Percentiles rank a stretch among this genome's conserved stretches.
Evolutionary conservation across 2,329 filamentous ascomycete genomes (phyloP).

Genomic region (Fusarium agapanthi): DNA sequence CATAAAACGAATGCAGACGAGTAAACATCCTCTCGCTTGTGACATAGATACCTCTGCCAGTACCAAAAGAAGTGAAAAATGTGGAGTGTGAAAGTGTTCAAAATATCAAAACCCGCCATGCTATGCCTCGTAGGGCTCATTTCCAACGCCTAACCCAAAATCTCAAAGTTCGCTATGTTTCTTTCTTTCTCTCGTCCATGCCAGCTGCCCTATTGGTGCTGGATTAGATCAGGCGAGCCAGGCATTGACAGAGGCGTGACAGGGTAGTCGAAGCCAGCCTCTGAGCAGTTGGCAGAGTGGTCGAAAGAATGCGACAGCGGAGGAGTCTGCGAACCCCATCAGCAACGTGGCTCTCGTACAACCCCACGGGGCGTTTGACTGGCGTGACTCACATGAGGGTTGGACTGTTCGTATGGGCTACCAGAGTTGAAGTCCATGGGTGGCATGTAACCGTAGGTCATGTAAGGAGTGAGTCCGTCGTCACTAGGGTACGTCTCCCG

Average conservation of each 20-base stretch:
- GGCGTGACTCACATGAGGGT: slow-evolving; percentile 76
- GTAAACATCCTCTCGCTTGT: slow-evolving; percentile 11
- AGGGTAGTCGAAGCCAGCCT: slow-evolving; percentile 71
- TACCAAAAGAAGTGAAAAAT: slow-evolving; percentile 28
- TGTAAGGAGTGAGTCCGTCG: slow-evolving; percentile 69
- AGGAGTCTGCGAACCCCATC: slow-evolving; percentile 72
- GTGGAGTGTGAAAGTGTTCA: slow-evolving; percentile 32
- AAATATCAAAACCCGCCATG: slow-evolving; percentile 41
- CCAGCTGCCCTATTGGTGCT: slow-evolving; percentile 27
- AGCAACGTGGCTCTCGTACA: slow-evolving; percentile 57
- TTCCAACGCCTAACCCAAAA: slow-evolving; percentile 36
- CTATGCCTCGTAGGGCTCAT: slow-evolving; percentile 30
- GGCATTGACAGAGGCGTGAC: slow-evolving; percentile 79
- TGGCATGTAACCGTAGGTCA: slow-evolving; percentile 72
- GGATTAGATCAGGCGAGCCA: slow-evolving; percentile 66
- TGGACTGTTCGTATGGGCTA: slow-evolving; percentile 72
- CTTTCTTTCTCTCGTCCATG: background rate
- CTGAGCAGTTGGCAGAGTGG: slow-evolving; percentile 70
- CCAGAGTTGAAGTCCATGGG: slow-evolving; percentile 69
- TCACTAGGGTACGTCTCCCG: slow-evolving; percentile 68
- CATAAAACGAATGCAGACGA: slow-evolving; percentile 32
- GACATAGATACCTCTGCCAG: slow-evolving; percentile 16
- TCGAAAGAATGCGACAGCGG: slow-evolving; percentile 79
- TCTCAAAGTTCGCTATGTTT: slow-evolving; percentile 28
- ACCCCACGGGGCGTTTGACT: slow-evolving; percentile 51